Evolutionary conservation across 129 eudicot genomes (phyloP).

Genomic region (Flaveria sonorensis): DNA sequence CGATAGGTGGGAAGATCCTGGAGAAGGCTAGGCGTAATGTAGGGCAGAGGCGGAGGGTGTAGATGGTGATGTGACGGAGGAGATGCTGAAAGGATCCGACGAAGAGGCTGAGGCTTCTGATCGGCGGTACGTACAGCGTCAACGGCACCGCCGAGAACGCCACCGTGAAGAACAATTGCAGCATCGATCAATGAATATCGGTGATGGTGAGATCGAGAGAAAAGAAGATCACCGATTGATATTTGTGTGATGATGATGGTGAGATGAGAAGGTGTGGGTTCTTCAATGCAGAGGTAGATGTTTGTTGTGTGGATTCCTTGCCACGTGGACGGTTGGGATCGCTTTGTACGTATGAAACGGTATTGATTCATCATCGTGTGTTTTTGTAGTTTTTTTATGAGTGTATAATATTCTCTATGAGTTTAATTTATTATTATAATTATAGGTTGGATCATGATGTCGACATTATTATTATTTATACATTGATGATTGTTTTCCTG

Average conservation of each 20-base stretch:
- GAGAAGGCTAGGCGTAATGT: constrained; percentile 49
- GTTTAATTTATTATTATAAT: too few relatives aligned
- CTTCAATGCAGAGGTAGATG: too few relatives aligned
- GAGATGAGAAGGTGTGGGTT: too few relatives aligned
- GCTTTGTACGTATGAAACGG: not conserved
- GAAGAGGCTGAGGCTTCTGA: constrained; percentile 68
- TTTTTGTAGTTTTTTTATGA: too few relatives aligned
- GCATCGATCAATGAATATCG: constrained; percentile 44
- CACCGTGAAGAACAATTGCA: constrained; percentile 66
- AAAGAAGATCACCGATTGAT: too few relatives aligned
- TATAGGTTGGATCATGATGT: too few relatives aligned
- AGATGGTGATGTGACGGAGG: constrained; percentile 43
- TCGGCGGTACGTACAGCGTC: constrained; percentile 75
- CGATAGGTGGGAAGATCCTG: constrained; percentile 40
- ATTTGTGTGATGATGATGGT: too few relatives aligned
- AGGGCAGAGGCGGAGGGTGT: constrained; percentile 45
- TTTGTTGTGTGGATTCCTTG: not conserved
- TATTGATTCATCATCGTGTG: too few relatives aligned
- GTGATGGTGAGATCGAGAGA: constrained; percentile 16
- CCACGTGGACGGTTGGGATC: not conserved
- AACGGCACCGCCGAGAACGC: constrained; percentile 86
- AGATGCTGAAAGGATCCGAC: constrained; percentile 54
- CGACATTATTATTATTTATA: too few relatives aligned
- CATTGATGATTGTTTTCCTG: too few relatives aligned
- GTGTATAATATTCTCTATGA: too few relatives aligned